Base-by-base conservation (phyloP, 495 filamentous ascomycete genomes). In the Trichoderma reesei region DNA sequence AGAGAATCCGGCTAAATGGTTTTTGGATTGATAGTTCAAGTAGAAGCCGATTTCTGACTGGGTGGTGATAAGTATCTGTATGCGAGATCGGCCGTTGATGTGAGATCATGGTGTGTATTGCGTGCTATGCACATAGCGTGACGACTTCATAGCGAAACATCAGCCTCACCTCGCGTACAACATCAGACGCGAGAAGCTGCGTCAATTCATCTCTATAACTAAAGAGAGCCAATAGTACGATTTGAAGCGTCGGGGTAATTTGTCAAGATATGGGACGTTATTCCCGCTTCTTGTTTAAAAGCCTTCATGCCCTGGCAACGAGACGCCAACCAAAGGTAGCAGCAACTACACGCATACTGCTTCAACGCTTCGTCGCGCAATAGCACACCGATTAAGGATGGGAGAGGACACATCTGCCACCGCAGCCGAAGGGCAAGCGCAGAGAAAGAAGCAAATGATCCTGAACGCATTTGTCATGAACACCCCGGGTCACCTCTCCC, bases 381-480 rank as follows among this genome's bases (percentile, higher is more conserved):
- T 14, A 46, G 31, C 38, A 39, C 38, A 39, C 38, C 38, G 6
- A 39, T 11, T 39, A 16, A 10, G 1, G n/a, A 54, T 54, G 46
- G 46, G n/a, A 1, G 46, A 54, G 1, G 5, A 54, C n/a, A 54
- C 18, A 11, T 9, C 26, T 18, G 51, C 51, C 9, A 26, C 51
- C 6, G 51, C 51, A 10, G 51, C 6, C 20, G 26, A 33, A 10
- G 20, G 10, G 20, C 51, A 56, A 5, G 20, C 51, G 7, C 20
- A 56, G 34, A 20, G 51, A 1, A 86, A 82, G 70, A 86, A 86
- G 71, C 79, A 81, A 51, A 80, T 87, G 36, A 79, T 88, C 64
- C 71, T 88, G 64, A 87, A 88, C 72, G 85, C 84, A 36, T 88
- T 88, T 66, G 85, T 85, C 36, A 81, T 82, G 79, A 72, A 42